These are phyloP conservation scores for Chaetomium sp. DNA, from an alignment of 2,329 filamentous ascomycete genomes.

Conservation along the genomic window DNA sequence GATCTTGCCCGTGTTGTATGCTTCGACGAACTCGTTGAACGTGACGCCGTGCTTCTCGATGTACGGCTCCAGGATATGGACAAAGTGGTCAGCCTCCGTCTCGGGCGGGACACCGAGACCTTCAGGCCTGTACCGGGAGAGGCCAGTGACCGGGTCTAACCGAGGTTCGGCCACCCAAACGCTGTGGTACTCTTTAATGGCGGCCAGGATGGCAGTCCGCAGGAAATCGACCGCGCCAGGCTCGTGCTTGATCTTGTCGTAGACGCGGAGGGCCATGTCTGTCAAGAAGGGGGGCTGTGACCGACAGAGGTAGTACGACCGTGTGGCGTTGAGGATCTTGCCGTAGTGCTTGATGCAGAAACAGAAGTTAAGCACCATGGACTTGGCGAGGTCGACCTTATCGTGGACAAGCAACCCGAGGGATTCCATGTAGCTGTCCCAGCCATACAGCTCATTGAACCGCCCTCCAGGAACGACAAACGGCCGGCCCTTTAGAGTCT, in stretches of 20 bases:
- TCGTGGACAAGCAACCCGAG: conserved; percentile 85
- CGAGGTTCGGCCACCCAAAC: conserved; percentile 84
- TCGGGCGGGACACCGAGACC: conserved; percentile 87
- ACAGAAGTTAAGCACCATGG: conserved; percentile 95
- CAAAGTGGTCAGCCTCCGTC: conserved; percentile 85
- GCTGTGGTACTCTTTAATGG: conserved; percentile 94
- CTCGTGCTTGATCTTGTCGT: conserved; percentile 89
- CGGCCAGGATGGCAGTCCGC: conserved; percentile 75
- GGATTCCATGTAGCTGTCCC: conserved; percentile 99
- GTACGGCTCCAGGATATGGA: conserved; percentile 79
- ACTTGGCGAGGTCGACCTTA: conserved; percentile 82
- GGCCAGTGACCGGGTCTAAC: conserved; percentile 72
- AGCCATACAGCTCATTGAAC: conserved; percentile 98
- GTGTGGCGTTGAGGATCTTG: conserved; percentile 95
- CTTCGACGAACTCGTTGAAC: conserved; percentile 81
- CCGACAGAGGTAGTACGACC: conserved; percentile 90
- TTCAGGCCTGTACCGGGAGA: conserved; percentile 83
- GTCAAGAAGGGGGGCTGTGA: conserved; percentile 97
- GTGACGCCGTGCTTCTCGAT: conserved; percentile 79
- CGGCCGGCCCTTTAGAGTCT: conserved; percentile 75
- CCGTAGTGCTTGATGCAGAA: conserved; percentile 99
- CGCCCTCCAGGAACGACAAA: conserved; percentile 97
- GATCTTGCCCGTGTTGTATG: conserved; percentile 79
- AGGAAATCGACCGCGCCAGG: conserved; percentile 80
- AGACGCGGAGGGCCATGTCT: conserved; percentile 93